These are phyloP conservation scores for Paulownia fortunei DNA, from an alignment of 257 asterid species.

Conservation along the genomic window DNA sequence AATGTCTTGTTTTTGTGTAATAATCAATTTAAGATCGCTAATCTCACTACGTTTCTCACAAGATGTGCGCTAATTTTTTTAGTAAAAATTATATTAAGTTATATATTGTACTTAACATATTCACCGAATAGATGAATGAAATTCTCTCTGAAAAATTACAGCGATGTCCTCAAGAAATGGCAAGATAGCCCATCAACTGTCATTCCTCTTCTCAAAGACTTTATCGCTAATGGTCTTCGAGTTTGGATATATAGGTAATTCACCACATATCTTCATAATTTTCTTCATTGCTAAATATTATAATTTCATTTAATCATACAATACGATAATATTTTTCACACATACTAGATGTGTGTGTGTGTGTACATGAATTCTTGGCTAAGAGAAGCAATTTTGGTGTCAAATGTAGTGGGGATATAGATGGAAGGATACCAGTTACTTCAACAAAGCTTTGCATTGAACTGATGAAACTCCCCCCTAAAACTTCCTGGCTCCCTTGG, in stretches of 20 bases:
- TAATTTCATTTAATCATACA: no score
- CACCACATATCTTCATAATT: background rate
- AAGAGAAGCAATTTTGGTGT: background rate
- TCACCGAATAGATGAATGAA: no score
- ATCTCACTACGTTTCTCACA: no score
- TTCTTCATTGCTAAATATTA: background rate
- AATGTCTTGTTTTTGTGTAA: no score
- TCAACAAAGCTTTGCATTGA: conserved; percentile 63
- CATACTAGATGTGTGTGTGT: no score
- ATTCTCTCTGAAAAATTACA: conserved; percentile 42
- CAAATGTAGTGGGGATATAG: conserved; percentile 73
- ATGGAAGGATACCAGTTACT: conserved; percentile 82
- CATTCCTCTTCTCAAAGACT: conserved; percentile 62
- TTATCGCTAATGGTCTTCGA: conserved; percentile 62
- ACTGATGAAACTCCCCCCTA: conserved; percentile 47
- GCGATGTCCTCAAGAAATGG: conserved; percentile 59
- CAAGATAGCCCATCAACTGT: conserved; percentile 60
- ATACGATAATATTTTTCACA: no score
- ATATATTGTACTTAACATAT: no score
- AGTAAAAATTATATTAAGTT: no score
- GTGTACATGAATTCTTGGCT: no score
- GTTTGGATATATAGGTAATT: conserved; percentile 80
- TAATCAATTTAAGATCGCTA: no score
- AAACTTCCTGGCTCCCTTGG: conserved; percentile 77
- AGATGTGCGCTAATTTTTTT: no score